Base-by-base conservation (phyloP, 176 grass and related monocot species). In the Cenchrus fungigraminus region DNA sequence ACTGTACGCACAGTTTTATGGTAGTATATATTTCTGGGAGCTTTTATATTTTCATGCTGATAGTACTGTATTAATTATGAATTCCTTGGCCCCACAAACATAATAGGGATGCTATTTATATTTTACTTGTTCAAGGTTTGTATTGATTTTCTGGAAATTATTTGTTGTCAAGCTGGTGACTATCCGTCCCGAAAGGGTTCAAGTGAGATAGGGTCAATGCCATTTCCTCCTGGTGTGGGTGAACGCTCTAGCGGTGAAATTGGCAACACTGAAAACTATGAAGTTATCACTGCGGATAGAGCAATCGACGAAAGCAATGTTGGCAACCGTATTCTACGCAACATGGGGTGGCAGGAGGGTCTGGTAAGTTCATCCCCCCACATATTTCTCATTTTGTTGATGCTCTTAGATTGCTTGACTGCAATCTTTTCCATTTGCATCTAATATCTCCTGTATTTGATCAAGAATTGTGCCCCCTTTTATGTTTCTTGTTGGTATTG, bases 221-320 rank as follows among this genome's bases (percentile, higher is more conserved):
- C 97, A n/a, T 99, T 96, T 71, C 97, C 97, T 60, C 97, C 97
- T 66, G 97, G 93, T 79, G 97, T 96, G 66, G 93, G 97, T 78
- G 93, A 91, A 82, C 86, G 90, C 65, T 84, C 87, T 51, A 76
- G 79, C 80, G 93, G 93, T 87, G 97, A 94, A 88, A 83, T 76
- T 88, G 82, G 75, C 20, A 86, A 88, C 31, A 73, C 74, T 42
- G 97, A 99, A 85, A 96, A 90, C 90, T 96, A 88, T 66, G 97
- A 99, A 85, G 84, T 96, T 71, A 99, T 99, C 80, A 94, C 91
- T 59, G 86, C 93, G 15, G 91, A 96, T 79, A 89, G 90, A 80
- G 93, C 88, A 68, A 89, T 99, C 46, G 91, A 99, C 29, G 97
- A 99, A 85, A 94, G 54, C 78, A 99, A 99, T 88, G 97, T 99